phyloP scores from a whole-genome alignment of 805 yeast genomes.

The Sugiyamaella valdiviana region DNA sequence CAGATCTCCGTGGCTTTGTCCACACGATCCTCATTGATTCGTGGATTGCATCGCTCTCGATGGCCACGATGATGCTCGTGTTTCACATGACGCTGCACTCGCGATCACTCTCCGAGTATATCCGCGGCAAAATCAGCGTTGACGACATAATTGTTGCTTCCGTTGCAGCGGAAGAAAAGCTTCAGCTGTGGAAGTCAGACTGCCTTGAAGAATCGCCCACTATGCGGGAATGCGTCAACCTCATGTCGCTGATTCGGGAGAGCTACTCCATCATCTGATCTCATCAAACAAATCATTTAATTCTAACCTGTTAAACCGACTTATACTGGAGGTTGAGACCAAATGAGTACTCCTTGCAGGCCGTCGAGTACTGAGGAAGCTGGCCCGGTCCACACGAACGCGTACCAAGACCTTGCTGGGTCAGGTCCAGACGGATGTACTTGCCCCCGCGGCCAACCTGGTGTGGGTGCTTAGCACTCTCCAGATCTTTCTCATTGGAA shows the following conservation, averaged over 20 bases:
- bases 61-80: conserved; percentile 13
- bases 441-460: conserved; percentile 16
- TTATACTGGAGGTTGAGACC: background rate
- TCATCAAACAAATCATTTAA: background rate
- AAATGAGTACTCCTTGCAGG: background rate
- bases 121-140: conserved; percentile 8
- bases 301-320: background rate
- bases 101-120: conserved; percentile 2
- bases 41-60: conserved; percentile 17
- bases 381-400: conserved; percentile 28
- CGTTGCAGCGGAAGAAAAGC: conserved; percentile 2
- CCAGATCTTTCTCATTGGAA: conserved; percentile 12
- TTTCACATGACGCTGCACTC: conserved; percentile 13
- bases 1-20: conserved; percentile 11
- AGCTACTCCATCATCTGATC: background rate
- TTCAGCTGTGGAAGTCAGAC: conserved; percentile 4
- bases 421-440: conserved; percentile 22
- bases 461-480: conserved; percentile 22
- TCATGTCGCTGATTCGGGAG: conserved; percentile 6
- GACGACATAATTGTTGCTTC: conserved; percentile 3
- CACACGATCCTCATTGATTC: conserved; percentile 18
- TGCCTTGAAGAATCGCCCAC: conserved; percentile 8
- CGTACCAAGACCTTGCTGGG: conserved; percentile 27
- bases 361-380: conserved; percentile 15
- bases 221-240: conserved; percentile 4